Base-by-base conservation (phyloP, 2,329 filamentous ascomycete species). In the Fusarium foetens region DNA sequence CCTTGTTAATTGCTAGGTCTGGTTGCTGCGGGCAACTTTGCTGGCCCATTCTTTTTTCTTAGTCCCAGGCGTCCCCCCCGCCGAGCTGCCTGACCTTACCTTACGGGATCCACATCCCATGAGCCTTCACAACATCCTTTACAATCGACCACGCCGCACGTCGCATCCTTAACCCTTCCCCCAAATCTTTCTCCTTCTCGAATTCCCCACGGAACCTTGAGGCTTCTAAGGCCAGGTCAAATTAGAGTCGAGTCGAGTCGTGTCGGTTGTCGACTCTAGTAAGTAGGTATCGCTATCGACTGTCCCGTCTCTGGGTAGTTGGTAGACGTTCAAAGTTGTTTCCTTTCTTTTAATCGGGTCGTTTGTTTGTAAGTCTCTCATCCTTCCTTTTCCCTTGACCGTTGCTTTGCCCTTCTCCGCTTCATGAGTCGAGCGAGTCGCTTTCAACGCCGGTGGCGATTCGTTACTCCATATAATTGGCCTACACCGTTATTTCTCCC, bases 391-490 rank as follows among this genome's bases (percentile, higher is more conserved):
- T 48, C 31, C 29, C 29, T 46, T 35, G 53, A 46, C 53, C 39
- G 29, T 57, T 46, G 53, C 38, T 46, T 49, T 36, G 39, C 41
- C 51, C 38, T 66, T 66, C 55, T 54, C 53, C 55, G 67, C 49
- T 64, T 49, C 63, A 68, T 63, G 69, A 72, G 65, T 70, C 59
- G 69, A 70, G 53, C 39, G 29, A 45, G 53, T 35, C 38, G 53
- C 29, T 54, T 27, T 71, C 58, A 46, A 48, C 59, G 49, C 72
- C 77, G 77, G 74, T 77, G 76, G 73, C 77, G 79, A 81, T 80
- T 76, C 81, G 79, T 79, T 59, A 57, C 45, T 64, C 65, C 53
- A 65, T 67, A 55, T 66, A 68, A 76, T 75, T 76, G 66, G 72
- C 53, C 63, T 68, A 58, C 62, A 63, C 57, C 53, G 60, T 69